Percentiles rank a stretch among this genome's conserved stretches.
Conservation (phyloP, 2,329 filamentous ascomycete genomes). For the Fusarium musae region DNA sequence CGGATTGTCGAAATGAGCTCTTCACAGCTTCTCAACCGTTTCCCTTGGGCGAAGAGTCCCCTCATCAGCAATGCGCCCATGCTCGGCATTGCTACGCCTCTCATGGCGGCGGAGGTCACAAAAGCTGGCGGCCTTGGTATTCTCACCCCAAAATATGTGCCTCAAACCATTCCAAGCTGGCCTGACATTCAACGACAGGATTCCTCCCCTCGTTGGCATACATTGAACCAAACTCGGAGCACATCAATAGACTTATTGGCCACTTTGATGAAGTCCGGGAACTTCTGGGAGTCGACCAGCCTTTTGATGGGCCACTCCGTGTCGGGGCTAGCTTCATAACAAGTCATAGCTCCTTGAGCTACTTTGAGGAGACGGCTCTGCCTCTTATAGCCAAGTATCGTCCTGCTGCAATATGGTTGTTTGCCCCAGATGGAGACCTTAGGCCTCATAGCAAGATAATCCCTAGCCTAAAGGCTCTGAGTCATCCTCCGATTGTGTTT, state of each 20-base stretch:
- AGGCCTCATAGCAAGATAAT: constrained; percentile 54
- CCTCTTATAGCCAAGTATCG: constrained; percentile 63
- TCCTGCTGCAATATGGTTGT: constrained; percentile 74
- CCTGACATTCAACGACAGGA: constrained; percentile 39
- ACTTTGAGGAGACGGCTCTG: constrained; percentile 57
- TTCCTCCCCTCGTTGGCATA: constrained; percentile 50
- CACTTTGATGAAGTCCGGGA: constrained; percentile 46
- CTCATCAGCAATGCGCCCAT: constrained; percentile 53
- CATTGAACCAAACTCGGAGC: constrained; percentile 44
- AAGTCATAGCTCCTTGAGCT: constrained; percentile 55
- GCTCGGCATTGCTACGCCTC: constrained; percentile 48
- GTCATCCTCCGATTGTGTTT: constrained; percentile 60
- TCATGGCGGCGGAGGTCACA: constrained; percentile 51
- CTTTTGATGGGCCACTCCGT: constrained; percentile 60
- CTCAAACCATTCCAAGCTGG: background rate
- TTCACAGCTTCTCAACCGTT: constrained; percentile 43
- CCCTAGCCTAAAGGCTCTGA: constrained; percentile 46
- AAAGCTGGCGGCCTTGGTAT: constrained; percentile 54
- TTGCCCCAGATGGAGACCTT: constrained; percentile 64
- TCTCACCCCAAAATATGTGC: background rate
- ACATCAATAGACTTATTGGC: constrained; percentile 48
- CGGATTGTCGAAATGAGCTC: constrained; percentile 35
- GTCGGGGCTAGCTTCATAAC: constrained; percentile 69
- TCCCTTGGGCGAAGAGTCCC: constrained; percentile 47
- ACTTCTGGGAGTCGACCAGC: constrained; percentile 42